phyloP scores from a whole-genome alignment of 345 rosid species.

The Eucalyptus victrix region DNA sequence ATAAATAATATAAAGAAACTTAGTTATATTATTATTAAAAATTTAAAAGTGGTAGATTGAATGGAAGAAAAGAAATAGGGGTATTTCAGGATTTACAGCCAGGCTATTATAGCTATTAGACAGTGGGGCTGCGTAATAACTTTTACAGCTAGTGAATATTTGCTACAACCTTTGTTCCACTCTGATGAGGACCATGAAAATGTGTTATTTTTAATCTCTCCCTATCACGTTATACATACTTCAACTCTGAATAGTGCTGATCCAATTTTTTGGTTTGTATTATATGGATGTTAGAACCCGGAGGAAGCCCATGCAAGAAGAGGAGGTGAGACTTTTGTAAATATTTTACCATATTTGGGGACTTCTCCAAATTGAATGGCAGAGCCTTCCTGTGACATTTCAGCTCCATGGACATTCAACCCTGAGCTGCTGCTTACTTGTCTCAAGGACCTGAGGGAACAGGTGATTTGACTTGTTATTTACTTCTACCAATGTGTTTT shows the following conservation, averaged over 20 bases:
- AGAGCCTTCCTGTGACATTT: constrained; percentile 6
- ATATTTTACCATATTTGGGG: background rate
- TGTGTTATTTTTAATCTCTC: background rate
- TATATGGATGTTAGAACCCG: constrained; percentile 40
- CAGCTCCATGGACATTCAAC: constrained; percentile 96
- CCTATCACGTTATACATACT: background rate
- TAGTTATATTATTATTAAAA: background rate
- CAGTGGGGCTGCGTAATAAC: background rate
- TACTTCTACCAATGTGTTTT: background rate
- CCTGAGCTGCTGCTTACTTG: constrained; percentile 56
- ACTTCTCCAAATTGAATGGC: background rate
- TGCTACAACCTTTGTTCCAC: background rate
- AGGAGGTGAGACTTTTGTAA: constrained; percentile 56
- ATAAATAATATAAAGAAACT: background rate
- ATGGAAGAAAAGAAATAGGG: background rate
- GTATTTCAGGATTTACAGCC: background rate
- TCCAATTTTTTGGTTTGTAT: background rate
- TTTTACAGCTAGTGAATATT: background rate
- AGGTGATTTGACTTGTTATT: constrained; percentile 28
- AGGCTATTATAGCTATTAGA: background rate
- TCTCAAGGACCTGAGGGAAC: constrained; percentile 52
- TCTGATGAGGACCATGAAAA: background rate
- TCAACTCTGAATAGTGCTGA: background rate
- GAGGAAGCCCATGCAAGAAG: constrained; percentile 96
- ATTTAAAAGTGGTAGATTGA: background rate